Evolutionary conservation across 257 asterid species (phyloP).

Genomic region (Catharanthus roseus): DNA sequence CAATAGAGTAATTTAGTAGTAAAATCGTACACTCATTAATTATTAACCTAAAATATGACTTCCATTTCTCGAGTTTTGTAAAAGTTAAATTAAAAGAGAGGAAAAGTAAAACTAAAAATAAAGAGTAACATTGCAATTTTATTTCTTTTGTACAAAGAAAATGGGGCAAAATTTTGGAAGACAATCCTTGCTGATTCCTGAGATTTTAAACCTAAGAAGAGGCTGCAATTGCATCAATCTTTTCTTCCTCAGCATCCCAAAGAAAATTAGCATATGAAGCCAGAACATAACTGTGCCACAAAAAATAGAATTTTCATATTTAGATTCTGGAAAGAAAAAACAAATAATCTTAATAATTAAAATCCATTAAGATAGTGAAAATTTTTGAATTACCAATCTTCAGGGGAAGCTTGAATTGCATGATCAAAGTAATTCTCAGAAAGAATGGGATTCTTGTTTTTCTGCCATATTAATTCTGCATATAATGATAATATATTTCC

Average conservation of each 20-base stretch:
- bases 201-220: too few species aligned
- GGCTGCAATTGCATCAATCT: background rate
- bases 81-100: too few species aligned
- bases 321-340: background rate
- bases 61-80: too few species aligned
- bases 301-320: background rate
- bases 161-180: background rate
- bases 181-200: too few species aligned
- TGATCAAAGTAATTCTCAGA: constrained; percentile 35
- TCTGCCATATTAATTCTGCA: constrained; percentile 46
- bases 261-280: constrained; percentile 60
- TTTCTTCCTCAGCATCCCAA: constrained; percentile 43
- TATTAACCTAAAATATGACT: too few species aligned
- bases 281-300: constrained; percentile 38
- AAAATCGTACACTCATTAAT: too few species aligned
- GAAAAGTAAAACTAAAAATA: too few species aligned
- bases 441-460: constrained; percentile 30
- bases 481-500: constrained; percentile 37
- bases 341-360: too few species aligned
- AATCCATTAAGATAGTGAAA: too few species aligned
- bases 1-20: too few species aligned
- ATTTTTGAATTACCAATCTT: constrained; percentile 44
- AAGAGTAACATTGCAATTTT: background rate
- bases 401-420: constrained; percentile 43
- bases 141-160: background rate